Conservation (phyloP, 1,139 yeast genomes). For the Petasospora fabianii region DNA sequence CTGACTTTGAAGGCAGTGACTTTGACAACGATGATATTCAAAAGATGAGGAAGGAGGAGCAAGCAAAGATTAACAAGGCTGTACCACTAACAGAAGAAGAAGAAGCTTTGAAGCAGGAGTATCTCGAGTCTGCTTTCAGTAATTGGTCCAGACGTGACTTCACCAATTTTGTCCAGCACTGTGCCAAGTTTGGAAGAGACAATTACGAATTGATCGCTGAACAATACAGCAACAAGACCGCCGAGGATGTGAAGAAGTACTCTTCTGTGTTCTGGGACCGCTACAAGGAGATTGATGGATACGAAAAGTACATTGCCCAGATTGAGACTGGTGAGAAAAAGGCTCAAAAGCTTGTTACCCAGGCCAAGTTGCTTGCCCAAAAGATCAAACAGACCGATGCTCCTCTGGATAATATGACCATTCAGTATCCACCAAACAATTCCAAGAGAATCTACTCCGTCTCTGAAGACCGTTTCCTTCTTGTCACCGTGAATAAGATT, state of each 20-base stretch:
- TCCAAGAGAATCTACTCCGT: slow-evolving; percentile 83
- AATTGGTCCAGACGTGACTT: slow-evolving; percentile 89
- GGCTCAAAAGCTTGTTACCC: slow-evolving; percentile 57
- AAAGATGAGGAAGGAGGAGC: slow-evolving; percentile 49
- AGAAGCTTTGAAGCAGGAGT: slow-evolving; percentile 53
- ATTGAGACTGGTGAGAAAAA: slow-evolving; percentile 88
- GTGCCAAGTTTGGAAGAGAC: slow-evolving; percentile 76
- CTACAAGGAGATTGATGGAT: slow-evolving; percentile 72
- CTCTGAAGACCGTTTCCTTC: slow-evolving; percentile 78
- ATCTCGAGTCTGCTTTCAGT: slow-evolving; percentile 64
- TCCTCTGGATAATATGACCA: slow-evolving; percentile 72
- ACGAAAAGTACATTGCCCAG: slow-evolving; percentile 79
- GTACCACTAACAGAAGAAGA: slow-evolving; percentile 78
- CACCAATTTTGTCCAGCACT: slow-evolving; percentile 74
- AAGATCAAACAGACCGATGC: slow-evolving; percentile 63
- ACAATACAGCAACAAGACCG: slow-evolving; percentile 64
- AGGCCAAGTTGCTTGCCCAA: slow-evolving; percentile 58
- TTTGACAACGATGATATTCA: slow-evolving; percentile 28
- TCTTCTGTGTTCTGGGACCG: slow-evolving; percentile 72
- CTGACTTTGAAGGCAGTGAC: slow-evolving; percentile 22
- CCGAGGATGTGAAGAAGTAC: slow-evolving; percentile 67
- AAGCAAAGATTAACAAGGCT: slow-evolving; percentile 63
- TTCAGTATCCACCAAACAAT: slow-evolving; percentile 89
- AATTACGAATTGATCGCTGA: slow-evolving; percentile 57
- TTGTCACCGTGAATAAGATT: slow-evolving; percentile 67